phyloP scores from a whole-genome alignment of 1,284 basidiomycete genomes.

The Marasmius sp. region DNA sequence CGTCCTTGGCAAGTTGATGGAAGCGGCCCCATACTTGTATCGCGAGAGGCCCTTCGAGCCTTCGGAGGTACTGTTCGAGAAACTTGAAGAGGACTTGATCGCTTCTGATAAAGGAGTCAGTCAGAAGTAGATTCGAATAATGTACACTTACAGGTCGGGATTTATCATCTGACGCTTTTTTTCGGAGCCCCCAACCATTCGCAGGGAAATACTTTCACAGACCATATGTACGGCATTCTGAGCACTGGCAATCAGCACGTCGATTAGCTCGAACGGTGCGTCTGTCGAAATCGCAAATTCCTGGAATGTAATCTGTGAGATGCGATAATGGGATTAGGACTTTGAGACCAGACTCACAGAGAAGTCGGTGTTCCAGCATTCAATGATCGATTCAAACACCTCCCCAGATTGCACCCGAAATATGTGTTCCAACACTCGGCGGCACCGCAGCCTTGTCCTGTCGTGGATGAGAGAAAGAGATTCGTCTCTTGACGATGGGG shows the following conservation, averaged over 20 bases:
- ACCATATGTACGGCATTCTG: constrained; percentile 89
- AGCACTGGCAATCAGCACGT: constrained; percentile 81
- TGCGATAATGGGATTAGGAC: not conserved
- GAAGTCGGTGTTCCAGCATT: constrained; percentile 73
- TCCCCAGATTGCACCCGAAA: constrained; percentile 81
- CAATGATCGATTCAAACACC: constrained; percentile 79
- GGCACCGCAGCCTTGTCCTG: constrained; percentile 66
- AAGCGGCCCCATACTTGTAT: constrained; percentile 90
- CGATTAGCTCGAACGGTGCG: constrained; percentile 80
- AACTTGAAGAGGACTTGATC: constrained; percentile 78
- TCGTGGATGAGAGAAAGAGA: constrained; percentile 64
- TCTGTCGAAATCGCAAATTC: constrained; percentile 41
- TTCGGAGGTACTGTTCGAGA: constrained; percentile 83
- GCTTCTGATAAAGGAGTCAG: constrained; percentile 40
- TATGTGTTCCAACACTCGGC: constrained; percentile 82
- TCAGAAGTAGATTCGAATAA: not conserved
- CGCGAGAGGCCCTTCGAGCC: constrained; percentile 86
- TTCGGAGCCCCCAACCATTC: constrained; percentile 54
- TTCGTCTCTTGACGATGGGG: constrained; percentile 60
- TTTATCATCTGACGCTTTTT: constrained; percentile 61
- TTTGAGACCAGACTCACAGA: constrained; percentile 34
- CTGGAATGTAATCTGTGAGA: constrained; percentile 20
- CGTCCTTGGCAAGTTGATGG: constrained; percentile 79
- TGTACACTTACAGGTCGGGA: constrained; percentile 60
- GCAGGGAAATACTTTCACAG: constrained; percentile 76